Evolutionary conservation across 768 basidiomycete genomes (phyloP).

Genomic region (Agrocybe chaxingu): DNA sequence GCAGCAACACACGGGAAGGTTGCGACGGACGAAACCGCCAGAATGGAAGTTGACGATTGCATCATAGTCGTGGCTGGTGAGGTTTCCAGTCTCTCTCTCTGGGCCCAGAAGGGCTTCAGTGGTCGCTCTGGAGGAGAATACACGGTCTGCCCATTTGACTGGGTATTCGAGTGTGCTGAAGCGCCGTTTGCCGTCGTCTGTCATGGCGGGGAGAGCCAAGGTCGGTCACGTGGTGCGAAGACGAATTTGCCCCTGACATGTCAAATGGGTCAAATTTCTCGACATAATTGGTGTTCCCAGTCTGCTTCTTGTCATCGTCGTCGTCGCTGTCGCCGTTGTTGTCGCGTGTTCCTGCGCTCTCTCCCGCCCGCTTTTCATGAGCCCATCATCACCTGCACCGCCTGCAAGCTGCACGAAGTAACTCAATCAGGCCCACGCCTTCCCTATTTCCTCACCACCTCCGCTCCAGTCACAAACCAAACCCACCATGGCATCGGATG

Average conservation of each 20-base stretch:
- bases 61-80: slow-evolving; percentile 54
- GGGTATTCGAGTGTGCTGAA: slow-evolving; percentile 24
- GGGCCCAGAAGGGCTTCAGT: slow-evolving; percentile 49
- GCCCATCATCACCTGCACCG: not conserved
- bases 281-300: slow-evolving; percentile 1
- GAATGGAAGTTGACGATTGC: slow-evolving; percentile 52
- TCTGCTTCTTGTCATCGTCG: not conserved
- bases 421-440: not conserved
- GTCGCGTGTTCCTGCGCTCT: not conserved
- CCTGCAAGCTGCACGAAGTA: not conserved
- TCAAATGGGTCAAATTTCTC: slow-evolving; percentile 9
- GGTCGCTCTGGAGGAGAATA: slow-evolving; percentile 39
- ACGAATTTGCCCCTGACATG: not conserved
- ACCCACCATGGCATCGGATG: not conserved
- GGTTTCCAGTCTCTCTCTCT: slow-evolving; percentile 47
- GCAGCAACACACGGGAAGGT: slow-evolving; percentile 32
- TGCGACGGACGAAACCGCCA: slow-evolving; percentile 28
- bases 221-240: slow-evolving; percentile 21
- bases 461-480: slow-evolving; percentile 1
- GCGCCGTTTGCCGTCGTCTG: not conserved
- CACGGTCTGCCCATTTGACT: slow-evolving; percentile 34
- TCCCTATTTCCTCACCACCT: slow-evolving; percentile 2
- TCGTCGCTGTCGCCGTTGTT: slow-evolving; percentile 2
- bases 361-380: not conserved
- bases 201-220: not conserved